Evolutionary conservation across 2,329 filamentous ascomycete genomes (phyloP), one percentile per base, ranked within the genome.

Genomic region (Colletotrichum orbiculare): DNA sequence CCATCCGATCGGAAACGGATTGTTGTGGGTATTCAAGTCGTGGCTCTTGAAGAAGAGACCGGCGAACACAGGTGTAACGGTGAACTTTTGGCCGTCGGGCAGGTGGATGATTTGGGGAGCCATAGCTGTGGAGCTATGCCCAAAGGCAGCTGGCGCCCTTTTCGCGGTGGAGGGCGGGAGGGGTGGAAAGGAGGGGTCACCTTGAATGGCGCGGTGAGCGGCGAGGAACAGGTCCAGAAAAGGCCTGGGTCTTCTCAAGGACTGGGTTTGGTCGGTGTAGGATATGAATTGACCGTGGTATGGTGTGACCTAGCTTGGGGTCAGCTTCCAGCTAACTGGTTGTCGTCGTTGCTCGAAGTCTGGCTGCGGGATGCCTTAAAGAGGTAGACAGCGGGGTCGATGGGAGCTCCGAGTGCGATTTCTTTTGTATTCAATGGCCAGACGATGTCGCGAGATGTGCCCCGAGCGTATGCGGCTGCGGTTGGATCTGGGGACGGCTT

Each of bases 11-110:
- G 94, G 94, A 66, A 93, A 94, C 4, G 90, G 85, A 55, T 89
- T 89, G 70, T 87, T 85, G 72, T 91, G 87, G 34, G 84, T 81
- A 72, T 86, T 91, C 68, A 92, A 81, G 67, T 96, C 91, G 74
- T 93, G 91, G 62, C 89, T 87, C 76, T 94, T 96, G 88, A 97
- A 97, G 72, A 90, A 92, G 60, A 96, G 85, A 38, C 95, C 95
- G n/a, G 92, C 93, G 75, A 97, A 97, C 34, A 97, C 93, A 1
- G 94, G 92, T 12, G 88, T 89, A 38, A 97, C 91, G 3, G 89
- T 91, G 73, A 96, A 86, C 69, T 85, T 90, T 79, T 96, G 93
- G 73, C 94, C 95, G 79, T 97, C 96, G 52, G 95, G 95, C 70
- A 98, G 83, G 76, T 91, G 87, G 65, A 94, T 83, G 50, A 86